Percentiles rank a stretch among this genome's conserved stretches.
Evolutionary conservation across 2,329 filamentous ascomycete species (phyloP).

Genomic region (Bipolaris victoriae): DNA sequence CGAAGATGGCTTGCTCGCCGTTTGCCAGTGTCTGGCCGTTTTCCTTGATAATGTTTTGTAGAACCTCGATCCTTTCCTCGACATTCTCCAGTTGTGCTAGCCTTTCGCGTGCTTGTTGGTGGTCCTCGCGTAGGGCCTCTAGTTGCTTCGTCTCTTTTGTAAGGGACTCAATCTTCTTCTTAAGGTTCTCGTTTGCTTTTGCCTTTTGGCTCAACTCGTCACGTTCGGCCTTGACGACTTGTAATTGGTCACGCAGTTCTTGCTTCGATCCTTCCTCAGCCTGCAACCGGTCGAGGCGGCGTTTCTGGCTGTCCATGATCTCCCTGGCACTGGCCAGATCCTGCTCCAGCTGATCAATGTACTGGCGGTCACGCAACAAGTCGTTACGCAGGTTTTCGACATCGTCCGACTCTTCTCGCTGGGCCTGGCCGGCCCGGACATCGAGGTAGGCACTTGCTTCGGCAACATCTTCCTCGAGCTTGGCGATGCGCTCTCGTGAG

Average conservation of each 20-base stretch:
- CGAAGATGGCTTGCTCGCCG: slow-evolving; percentile 59
- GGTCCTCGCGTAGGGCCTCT: slow-evolving; percentile 52
- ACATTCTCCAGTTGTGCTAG: slow-evolving; percentile 54
- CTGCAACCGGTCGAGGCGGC: slow-evolving; percentile 53
- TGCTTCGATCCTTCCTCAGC: slow-evolving; percentile 53
- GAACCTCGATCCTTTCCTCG: slow-evolving; percentile 52
- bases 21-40: slow-evolving; percentile 58
- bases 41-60: slow-evolving; percentile 60
- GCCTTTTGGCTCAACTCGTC: slow-evolving; percentile 57
- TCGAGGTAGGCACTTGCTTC: slow-evolving; percentile 55
- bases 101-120: slow-evolving; percentile 53
- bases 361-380: slow-evolving; percentile 54
- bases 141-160: slow-evolving; percentile 56
- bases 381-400: slow-evolving; percentile 54
- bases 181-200: slow-evolving; percentile 60
- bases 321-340: slow-evolving; percentile 54
- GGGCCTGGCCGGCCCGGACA: slow-evolving; percentile 46
- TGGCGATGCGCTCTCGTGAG: slow-evolving; percentile 50
- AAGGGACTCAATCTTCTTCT: slow-evolving; percentile 60
- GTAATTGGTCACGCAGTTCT: slow-evolving; percentile 58
- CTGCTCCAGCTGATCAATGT: slow-evolving; percentile 57
- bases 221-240: slow-evolving; percentile 56
- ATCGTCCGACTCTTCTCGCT: slow-evolving; percentile 50
- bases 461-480: slow-evolving; percentile 57
- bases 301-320: slow-evolving; percentile 54